These are phyloP conservation scores for Sugiyamaella chiloensis DNA, from an alignment of 805 yeast species.

Conservation along the genomic window DNA sequence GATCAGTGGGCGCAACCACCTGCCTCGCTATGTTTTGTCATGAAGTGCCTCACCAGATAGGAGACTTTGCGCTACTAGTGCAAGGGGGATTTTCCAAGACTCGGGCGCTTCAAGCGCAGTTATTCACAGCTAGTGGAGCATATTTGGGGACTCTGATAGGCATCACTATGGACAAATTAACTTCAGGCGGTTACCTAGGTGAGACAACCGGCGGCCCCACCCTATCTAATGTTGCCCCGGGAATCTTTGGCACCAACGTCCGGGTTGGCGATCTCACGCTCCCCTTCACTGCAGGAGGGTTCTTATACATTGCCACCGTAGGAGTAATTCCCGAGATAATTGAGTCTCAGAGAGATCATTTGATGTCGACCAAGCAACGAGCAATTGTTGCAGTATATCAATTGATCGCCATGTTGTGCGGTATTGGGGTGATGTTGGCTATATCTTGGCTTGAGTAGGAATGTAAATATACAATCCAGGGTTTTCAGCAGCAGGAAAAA, in stretches of 20 bases:
- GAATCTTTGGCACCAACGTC: constrained; percentile 51
- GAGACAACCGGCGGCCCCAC: constrained; percentile 17
- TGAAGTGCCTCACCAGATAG: constrained; percentile 79
- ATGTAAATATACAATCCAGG: neutral
- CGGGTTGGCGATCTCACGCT: constrained; percentile 50
- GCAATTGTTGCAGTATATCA: constrained; percentile 44
- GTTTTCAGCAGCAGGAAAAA: too few species aligned
- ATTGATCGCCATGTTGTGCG: constrained; percentile 47
- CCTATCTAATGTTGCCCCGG: constrained; percentile 27
- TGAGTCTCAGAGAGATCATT: constrained; percentile 37
- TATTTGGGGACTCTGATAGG: constrained; percentile 64
- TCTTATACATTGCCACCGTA: constrained; percentile 67
- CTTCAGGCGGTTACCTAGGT: constrained; percentile 6
- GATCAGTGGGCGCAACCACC: constrained; percentile 62
- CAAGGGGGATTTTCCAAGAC: constrained; percentile 66
- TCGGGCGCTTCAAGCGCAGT: constrained; percentile 65
- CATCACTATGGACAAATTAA: constrained; percentile 46
- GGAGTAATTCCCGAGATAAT: constrained; percentile 74
- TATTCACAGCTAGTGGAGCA: constrained; percentile 63
- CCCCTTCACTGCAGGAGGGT: constrained; percentile 77
- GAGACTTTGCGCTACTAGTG: constrained; percentile 70
- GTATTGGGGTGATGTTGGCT: constrained; percentile 55
- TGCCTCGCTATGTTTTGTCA: constrained; percentile 70
- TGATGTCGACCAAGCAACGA: constrained; percentile 39
- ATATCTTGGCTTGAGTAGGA: constrained; percentile 33